A percentile compares a stretch with the other conserved stretches of the same genome.
Conservation (phyloP, 257 asterid genomes). For the Solanum sparsipilum region DNA sequence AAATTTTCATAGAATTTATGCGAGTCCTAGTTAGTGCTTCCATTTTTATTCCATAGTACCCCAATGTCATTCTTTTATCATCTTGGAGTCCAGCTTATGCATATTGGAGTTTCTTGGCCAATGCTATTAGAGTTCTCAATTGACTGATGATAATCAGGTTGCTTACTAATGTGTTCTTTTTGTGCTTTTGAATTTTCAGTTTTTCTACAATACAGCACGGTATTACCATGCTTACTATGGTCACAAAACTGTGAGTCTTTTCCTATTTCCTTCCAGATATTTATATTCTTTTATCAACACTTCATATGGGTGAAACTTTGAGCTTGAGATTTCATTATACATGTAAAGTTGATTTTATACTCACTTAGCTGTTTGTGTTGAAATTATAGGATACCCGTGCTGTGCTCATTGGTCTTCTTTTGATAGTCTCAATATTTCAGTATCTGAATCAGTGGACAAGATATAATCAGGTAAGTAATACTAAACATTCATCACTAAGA, state of each 20-base stretch:
- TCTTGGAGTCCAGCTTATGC: background rate
- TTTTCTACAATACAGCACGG: conserved; percentile 83
- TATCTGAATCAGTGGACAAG: conserved; percentile 89
- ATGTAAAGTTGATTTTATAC: background rate
- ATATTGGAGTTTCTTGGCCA: background rate
- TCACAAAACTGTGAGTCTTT: conserved; percentile 73
- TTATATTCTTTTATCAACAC: background rate
- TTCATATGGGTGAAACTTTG: background rate
- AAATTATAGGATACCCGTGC: conserved; percentile 79
- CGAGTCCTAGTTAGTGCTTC: background rate
- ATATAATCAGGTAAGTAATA: conserved; percentile 68
- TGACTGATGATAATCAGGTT: background rate
- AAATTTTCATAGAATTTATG: background rate
- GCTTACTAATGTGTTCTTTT: background rate
- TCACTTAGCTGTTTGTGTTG: background rate
- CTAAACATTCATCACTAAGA: background rate
- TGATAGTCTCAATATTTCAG: conserved; percentile 80
- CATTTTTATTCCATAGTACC: background rate
- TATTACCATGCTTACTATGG: conserved; percentile 96
- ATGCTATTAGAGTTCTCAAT: background rate
- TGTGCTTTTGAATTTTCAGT: conserved; percentile 27
- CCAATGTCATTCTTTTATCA: background rate
- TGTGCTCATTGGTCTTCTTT: conserved; percentile 85
- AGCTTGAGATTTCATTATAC: background rate
- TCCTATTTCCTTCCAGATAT: background rate